Conservation (phyloP, 257 asterid species). For the Lithospermum erythrorhizon region DNA sequence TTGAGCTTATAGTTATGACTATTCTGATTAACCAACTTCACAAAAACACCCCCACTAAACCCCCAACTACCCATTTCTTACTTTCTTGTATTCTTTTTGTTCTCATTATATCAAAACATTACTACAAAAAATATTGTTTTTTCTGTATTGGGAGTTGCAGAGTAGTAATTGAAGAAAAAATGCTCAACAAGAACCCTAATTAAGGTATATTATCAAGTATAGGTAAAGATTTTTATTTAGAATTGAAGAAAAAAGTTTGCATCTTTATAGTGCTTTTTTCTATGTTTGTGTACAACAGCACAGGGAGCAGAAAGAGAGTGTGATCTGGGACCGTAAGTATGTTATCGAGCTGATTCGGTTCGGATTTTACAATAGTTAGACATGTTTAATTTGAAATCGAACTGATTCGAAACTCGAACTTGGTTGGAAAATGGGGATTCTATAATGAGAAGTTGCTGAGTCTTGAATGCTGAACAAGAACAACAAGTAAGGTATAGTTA, state of each 20-base stretch:
- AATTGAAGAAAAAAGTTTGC: no score
- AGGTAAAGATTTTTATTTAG: background rate
- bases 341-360: no score
- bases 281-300: background rate
- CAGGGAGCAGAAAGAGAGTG: no score
- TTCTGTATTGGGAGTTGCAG: background rate
- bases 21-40: slow-evolving; percentile 15
- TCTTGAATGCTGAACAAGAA: no score
- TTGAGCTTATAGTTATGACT: slow-evolving; percentile 13
- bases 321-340: no score
- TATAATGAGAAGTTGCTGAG: no score
- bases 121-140: background rate
- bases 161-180: no score
- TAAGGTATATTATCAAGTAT: background rate
- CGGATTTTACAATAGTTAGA: no score
- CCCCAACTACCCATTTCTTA: slow-evolving; percentile 50
- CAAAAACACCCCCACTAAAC: slow-evolving; percentile 29
- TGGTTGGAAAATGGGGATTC: no score
- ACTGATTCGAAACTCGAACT: no score
- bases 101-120: slow-evolving; percentile 13
- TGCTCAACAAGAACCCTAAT: background rate
- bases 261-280: background rate
- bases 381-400: no score
- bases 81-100: slow-evolving; percentile 15
- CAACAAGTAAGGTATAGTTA: no score